Evolutionary conservation across 2,329 filamentous ascomycete species (phyloP).

Genomic region (Cladosporium sp.): DNA sequence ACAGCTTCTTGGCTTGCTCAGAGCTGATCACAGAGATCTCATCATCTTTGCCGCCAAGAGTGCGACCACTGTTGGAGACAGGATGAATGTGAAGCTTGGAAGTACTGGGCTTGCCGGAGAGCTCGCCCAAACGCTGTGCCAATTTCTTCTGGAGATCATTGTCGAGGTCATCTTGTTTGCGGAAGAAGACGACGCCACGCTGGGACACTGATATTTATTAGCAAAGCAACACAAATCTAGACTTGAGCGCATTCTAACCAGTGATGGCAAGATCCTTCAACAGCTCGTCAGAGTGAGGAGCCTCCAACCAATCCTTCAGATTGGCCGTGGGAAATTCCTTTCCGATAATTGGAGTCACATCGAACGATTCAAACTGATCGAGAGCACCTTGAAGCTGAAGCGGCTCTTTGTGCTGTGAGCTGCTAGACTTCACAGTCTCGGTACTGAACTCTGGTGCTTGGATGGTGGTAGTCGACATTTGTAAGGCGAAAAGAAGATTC

Average conservation of each 20-base stretch:
- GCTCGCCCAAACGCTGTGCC: slow-evolving; percentile 55
- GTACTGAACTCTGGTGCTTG: slow-evolving; percentile 1
- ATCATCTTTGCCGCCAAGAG: slow-evolving; percentile 50
- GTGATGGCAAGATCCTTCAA: slow-evolving; percentile 50
- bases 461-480: slow-evolving; percentile 9
- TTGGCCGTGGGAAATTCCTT: slow-evolving; percentile 42
- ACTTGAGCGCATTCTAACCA: slow-evolving; percentile 38
- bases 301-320: slow-evolving; percentile 33
- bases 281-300: slow-evolving; percentile 34
- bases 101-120: slow-evolving; percentile 54
- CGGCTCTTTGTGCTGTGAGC: slow-evolving; percentile 16
- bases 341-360: slow-evolving; percentile 50
- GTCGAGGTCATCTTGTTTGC: slow-evolving; percentile 57
- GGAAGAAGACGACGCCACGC: slow-evolving; percentile 67
- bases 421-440: neutral
- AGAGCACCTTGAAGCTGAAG: slow-evolving; percentile 39
- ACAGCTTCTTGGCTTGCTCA: slow-evolving; percentile 48
- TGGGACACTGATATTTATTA: slow-evolving; percentile 52
- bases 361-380: slow-evolving; percentile 43
- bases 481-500: neutral
- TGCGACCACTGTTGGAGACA: slow-evolving; percentile 51
- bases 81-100: slow-evolving; percentile 61
- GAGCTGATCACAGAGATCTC: slow-evolving; percentile 64
- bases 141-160: slow-evolving; percentile 63
- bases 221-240: neutral